Evolutionary conservation across 164 flowering plant species (phyloP).

Genomic region (Vitis rotundifolia): DNA sequence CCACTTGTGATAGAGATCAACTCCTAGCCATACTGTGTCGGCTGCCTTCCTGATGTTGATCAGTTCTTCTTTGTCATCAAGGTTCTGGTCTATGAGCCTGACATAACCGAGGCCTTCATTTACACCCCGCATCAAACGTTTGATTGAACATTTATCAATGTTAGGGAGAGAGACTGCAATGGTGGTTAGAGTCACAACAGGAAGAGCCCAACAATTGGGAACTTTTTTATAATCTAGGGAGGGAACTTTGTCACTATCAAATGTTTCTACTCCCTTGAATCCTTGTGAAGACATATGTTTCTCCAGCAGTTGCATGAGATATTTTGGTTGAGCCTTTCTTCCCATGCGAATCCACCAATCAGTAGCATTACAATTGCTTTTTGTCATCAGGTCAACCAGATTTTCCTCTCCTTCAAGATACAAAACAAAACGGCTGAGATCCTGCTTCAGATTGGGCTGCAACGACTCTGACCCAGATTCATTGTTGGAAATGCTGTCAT

Average conservation of each 20-base stretch:
- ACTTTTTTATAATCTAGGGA: conserved; percentile 42
- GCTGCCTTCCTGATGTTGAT: conserved; percentile 47
- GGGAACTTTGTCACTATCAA: conserved; percentile 47
- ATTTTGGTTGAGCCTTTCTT: conserved; percentile 37
- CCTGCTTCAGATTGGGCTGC: conserved; percentile 12
- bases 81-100: conserved; percentile 38
- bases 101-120: conserved; percentile 48
- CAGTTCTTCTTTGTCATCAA: conserved; percentile 26
- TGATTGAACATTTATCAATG: conserved; percentile 8
- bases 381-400: conserved; percentile 42
- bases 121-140: conserved; percentile 32
- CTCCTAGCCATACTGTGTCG: conserved; percentile 46
- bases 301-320: conserved; percentile 46
- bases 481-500: conserved; percentile 12
- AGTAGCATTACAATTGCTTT: conserved; percentile 30
- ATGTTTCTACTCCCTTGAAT: conserved; percentile 43
- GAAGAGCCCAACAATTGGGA: conserved; percentile 69
- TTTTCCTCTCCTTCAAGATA: conserved; percentile 63
- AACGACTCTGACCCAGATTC: conserved; percentile 27
- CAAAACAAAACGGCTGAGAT: conserved; percentile 45
- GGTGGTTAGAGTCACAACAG: conserved; percentile 62
- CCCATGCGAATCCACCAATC: conserved; percentile 40
- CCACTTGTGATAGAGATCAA: conserved; percentile 56
- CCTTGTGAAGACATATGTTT: conserved; percentile 26
- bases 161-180: conserved; percentile 60